Conservation (phyloP, 1,284 basidiomycete genomes). For the Serendipita sp. region DNA sequence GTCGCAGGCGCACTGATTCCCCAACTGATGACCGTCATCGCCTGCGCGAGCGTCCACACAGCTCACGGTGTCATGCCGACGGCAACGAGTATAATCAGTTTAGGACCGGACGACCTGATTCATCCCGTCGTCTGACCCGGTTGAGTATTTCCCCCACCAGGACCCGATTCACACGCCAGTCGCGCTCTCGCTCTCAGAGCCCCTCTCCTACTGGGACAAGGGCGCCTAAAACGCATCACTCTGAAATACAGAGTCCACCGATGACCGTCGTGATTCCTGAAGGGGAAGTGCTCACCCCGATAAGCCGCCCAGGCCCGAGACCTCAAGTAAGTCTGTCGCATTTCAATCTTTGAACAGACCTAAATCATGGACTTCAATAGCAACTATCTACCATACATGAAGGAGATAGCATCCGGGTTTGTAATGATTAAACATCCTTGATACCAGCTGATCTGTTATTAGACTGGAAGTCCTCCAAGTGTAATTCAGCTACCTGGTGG, state of each 20-base stretch:
- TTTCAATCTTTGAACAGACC: not conserved
- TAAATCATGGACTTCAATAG: not conserved
- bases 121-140: not conserved
- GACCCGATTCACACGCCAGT: not conserved
- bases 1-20: too few relatives aligned
- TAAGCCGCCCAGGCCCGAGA: not conserved
- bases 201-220: conserved; percentile 10
- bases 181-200: not conserved
- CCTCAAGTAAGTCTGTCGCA: not conserved
- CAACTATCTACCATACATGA: conserved; percentile 1
- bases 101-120: not conserved
- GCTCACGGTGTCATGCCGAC: not conserved
- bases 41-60: not conserved
- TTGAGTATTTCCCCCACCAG: not conserved
- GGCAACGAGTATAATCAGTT: not conserved
- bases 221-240: conserved; percentile 29
- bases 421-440: not conserved
- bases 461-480: not conserved
- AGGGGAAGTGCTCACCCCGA: not conserved
- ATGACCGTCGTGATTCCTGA: not conserved
- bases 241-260: not conserved
- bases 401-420: not conserved
- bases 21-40: not conserved
- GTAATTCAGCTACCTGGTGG: not conserved
- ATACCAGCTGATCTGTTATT: not conserved